These are phyloP conservation scores for Pestalotiopsis sp. DNA, from an alignment of 2,329 filamentous ascomycete genomes.

Conservation along the genomic window DNA sequence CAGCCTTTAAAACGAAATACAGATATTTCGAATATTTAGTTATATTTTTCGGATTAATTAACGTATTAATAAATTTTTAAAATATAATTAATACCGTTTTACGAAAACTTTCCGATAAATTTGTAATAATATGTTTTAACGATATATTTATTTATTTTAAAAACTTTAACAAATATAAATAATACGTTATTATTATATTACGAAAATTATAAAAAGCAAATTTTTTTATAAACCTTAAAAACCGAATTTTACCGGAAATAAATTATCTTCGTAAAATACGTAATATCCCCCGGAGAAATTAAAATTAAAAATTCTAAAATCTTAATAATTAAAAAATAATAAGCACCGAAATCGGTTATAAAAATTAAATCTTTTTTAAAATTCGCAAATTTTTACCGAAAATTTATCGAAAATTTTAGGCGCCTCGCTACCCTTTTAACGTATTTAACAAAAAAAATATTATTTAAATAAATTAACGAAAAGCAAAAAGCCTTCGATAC, in stretches of 20 bases:
- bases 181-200: conserved; percentile 24
- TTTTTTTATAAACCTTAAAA: conserved; percentile 22
- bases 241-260: conserved; percentile 29
- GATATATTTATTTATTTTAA: conserved; percentile 28
- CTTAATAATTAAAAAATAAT: conserved; percentile 23
- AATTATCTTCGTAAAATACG: conserved; percentile 31
- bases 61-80: conserved; percentile 12
- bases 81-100: neutral
- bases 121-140: conserved; percentile 12
- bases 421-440: no score
- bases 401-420: no score
- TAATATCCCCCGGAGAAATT: conserved; percentile 26
- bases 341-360: no score
- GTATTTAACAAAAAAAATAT: no score
- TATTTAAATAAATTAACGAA: no score
- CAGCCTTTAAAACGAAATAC: no score
- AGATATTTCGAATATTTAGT: no score
- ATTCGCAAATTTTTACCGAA: no score
- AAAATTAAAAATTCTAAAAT: conserved; percentile 27
- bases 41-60: no score
- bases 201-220: neutral
- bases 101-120: no score
- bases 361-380: no score
- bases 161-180: conserved; percentile 15
- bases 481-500: no score